Evolutionary conservation across 805 yeast species (phyloP).

Genomic region (Blastobotrys chiropterorum): DNA sequence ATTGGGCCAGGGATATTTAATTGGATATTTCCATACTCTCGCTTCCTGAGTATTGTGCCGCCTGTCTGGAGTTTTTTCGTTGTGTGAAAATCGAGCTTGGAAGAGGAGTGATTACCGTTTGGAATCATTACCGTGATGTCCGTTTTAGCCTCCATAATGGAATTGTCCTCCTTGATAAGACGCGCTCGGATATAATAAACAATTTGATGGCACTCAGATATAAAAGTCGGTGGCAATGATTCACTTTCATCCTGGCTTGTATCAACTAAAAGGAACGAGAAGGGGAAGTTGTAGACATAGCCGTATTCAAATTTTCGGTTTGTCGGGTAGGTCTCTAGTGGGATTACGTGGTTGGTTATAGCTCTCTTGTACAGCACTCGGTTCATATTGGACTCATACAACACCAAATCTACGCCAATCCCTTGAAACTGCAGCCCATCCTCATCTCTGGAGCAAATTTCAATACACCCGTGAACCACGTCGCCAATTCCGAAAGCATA

Average conservation of each 20-base stretch:
- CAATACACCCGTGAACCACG: background rate
- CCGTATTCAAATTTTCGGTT: background rate
- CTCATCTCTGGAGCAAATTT: background rate
- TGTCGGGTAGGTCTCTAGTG: background rate
- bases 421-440: background rate
- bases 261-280: background rate
- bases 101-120: background rate
- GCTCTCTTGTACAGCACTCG: background rate
- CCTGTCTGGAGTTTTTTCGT: background rate
- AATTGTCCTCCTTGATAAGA: background rate
- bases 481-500: background rate
- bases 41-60: background rate
- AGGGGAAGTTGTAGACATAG: background rate
- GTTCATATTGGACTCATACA: background rate
- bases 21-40: background rate
- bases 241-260: background rate
- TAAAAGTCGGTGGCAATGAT: background rate
- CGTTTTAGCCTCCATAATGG: background rate
- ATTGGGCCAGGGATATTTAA: background rate
- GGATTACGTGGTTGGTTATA: background rate
- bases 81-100: background rate
- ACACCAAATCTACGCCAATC: background rate
- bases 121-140: background rate
- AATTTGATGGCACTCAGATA: background rate
- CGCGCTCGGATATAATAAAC: background rate